phyloP scores from a whole-genome alignment of 371 early-diverging fungal species.

The Mucor indicus region DNA sequence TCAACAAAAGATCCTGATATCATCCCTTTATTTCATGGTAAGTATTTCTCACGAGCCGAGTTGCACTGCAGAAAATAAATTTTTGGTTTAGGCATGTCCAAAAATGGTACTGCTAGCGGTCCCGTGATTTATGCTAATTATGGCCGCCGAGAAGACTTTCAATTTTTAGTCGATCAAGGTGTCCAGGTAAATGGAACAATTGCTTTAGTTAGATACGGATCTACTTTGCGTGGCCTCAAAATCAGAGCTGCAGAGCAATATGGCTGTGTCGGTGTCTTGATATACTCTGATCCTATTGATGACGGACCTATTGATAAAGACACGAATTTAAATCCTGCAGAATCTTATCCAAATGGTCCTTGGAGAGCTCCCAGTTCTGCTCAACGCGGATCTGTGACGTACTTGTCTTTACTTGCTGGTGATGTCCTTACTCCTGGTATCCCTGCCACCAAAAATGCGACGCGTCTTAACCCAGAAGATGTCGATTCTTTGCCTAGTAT shows the following conservation, averaged over 20 bases:
- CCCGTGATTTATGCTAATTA: conserved; percentile 70
- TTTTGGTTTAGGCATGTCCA: conserved; percentile 36
- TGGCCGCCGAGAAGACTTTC: conserved; percentile 62
- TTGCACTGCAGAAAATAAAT: background rate
- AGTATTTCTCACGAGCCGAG: background rate
- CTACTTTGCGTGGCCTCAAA: conserved; percentile 59
- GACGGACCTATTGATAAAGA: conserved; percentile 46
- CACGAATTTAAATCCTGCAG: conserved; percentile 18
- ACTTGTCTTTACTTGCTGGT: conserved; percentile 47
- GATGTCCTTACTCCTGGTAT: conserved; percentile 70
- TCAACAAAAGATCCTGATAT: conserved; percentile 45
- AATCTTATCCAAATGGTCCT: conserved; percentile 65
- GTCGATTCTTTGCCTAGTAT: conserved; percentile 51
- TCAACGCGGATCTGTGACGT: conserved; percentile 63
- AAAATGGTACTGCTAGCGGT: conserved; percentile 59
- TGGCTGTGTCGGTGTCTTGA: conserved; percentile 60
- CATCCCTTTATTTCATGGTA: conserved; percentile 63
- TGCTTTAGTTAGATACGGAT: conserved; percentile 65
- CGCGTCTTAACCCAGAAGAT: conserved; percentile 48
- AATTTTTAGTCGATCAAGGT: conserved; percentile 44
- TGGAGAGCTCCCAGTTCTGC: conserved; percentile 61
- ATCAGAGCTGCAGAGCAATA: conserved; percentile 58
- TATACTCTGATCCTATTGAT: conserved; percentile 64
- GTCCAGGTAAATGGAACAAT: conserved; percentile 52
- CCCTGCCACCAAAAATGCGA: conserved; percentile 54